Evolutionary conservation across 1,139 yeast genomes (phyloP).

Genomic region (Kodamaea anthophila): DNA sequence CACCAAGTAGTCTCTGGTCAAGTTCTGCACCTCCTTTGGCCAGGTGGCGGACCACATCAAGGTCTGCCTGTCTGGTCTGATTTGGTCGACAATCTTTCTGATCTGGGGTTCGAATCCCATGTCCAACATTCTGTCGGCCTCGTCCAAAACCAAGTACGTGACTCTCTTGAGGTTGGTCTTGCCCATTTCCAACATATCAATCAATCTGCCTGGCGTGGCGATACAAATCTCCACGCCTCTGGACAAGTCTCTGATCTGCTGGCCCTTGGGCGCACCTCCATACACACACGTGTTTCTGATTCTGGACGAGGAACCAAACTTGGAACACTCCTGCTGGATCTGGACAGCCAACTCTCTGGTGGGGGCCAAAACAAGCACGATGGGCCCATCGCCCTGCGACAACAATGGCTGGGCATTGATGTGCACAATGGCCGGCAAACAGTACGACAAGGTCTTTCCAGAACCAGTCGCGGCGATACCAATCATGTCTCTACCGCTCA

Average conservation of each 20-base stretch:
- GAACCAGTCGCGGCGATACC: constrained; percentile 99
- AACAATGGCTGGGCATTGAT: constrained; percentile 96
- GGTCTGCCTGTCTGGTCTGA: constrained; percentile 96
- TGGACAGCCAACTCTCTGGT: constrained; percentile 98
- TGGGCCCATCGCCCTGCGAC: constrained; percentile 93
- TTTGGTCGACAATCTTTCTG: constrained; percentile 90
- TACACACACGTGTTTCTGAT: constrained; percentile 96
- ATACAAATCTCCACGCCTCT: constrained; percentile 94
- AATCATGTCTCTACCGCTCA: constrained; percentile 96
- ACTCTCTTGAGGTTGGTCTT: constrained; percentile 95
- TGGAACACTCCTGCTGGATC: constrained; percentile 92
- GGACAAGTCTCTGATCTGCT: constrained; percentile 88
- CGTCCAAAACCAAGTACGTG: constrained; percentile 93
- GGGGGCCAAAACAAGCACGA: constrained; percentile 93
- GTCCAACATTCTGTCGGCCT: constrained; percentile 94
- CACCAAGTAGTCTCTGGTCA: constrained; percentile 83
- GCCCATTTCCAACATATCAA: constrained; percentile 93
- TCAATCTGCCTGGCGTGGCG: constrained; percentile 98
- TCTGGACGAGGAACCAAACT: constrained; percentile 86
- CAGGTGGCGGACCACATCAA: constrained; percentile 99
- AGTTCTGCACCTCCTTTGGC: constrained; percentile 95
- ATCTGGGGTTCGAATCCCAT: constrained; percentile 98
- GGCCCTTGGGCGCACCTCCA: constrained; percentile 99
- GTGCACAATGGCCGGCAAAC: constrained; percentile 95
- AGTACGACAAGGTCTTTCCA: constrained; percentile 94